Evolutionary conservation across 768 basidiomycete species (phyloP), one percentile per base, ranked within the genome.

Genomic region (Auricularia sp.): DNA sequence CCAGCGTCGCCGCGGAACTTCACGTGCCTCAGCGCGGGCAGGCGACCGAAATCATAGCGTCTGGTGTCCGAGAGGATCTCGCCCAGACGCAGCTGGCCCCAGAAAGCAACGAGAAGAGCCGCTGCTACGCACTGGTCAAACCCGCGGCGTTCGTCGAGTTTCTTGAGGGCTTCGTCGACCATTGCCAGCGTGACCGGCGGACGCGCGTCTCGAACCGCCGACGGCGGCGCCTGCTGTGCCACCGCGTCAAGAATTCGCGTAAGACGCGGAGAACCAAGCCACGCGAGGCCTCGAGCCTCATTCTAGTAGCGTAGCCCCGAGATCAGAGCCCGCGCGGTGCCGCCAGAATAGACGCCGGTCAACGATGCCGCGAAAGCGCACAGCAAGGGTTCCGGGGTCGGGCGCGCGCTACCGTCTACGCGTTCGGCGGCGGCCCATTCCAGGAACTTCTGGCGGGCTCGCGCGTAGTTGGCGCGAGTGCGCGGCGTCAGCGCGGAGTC

Each of bases 91-190:
- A 77, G 75, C 63, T 78, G 64, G 1, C 78, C 78, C 72, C 73
- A 80, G 68, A 81, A 80, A 0, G 77, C 75, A 62, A 73, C 21
- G 1, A 51, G 47, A 8, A 51, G 11, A 16, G 47, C 47, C 11
- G 78, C 77, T 77, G 77, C 79, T 0, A 79, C 62, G 37, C 76
- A 78, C 0, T 78, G 77, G 62, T 80, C 77, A 63, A 80, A 81
- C 0, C 77, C 70, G 11, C 74, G 59, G 0, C 62, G 5, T 0
- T 77, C 59, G 35, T 72, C 54, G 0, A 80, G 72, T 0, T 59
- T 8, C 7, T 66, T 62, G 1, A 79, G 65, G 0, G 69, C 66
- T 1, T 44, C 65, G 47, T 51, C 8, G 0, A 79, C 68, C 76
- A 79, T 77, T 0, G 63, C 47, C 0, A 78, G 36, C 0, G 77